Conservation (phyloP, 345 rosid genomes). For the Sonneratia alba region DNA sequence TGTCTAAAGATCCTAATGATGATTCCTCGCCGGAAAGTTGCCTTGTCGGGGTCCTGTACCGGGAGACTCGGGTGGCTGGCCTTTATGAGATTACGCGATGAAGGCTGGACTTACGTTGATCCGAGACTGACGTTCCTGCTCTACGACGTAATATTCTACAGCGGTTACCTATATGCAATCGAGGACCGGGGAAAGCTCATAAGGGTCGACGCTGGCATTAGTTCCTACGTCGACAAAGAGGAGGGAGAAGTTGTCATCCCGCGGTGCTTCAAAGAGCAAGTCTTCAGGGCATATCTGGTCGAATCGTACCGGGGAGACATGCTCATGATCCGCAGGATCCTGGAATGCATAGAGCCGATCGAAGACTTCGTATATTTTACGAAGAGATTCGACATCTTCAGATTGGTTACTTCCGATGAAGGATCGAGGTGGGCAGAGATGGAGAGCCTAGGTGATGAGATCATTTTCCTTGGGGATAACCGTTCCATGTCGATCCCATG, state of each 20-base stretch:
- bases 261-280: background rate
- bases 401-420: background rate
- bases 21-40: background rate
- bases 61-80: background rate
- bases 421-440: background rate
- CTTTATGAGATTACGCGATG: background rate
- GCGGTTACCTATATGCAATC: background rate
- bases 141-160: background rate
- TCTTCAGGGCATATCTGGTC: background rate
- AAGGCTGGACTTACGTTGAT: background rate
- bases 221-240: background rate
- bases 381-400: background rate
- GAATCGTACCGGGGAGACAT: background rate
- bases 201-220: background rate
- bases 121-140: background rate
- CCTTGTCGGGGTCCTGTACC: background rate
- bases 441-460: background rate
- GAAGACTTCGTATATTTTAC: background rate
- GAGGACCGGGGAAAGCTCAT: background rate
- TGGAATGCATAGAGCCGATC: background rate
- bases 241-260: conserved; percentile 2
- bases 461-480: background rate
- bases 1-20: background rate
- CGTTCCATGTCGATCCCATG: background rate
- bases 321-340: background rate